phyloP scores from a whole-genome alignment of 805 yeast species.

The Kuraishia floccosa region DNA sequence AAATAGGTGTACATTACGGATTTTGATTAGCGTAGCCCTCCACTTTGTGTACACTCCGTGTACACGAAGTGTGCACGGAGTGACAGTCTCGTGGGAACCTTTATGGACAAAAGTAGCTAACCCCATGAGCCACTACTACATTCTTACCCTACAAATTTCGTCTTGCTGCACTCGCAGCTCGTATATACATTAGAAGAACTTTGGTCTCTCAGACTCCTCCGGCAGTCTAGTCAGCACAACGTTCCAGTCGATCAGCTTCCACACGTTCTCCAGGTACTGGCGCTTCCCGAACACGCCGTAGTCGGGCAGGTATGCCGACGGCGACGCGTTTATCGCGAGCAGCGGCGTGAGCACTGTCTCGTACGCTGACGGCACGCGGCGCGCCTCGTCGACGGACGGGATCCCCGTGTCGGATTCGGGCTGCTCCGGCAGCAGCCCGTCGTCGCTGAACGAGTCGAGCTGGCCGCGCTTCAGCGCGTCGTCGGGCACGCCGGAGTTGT shows the following conservation, averaged over 20 bases:
- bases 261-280: conserved; percentile 59
- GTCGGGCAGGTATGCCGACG: conserved; percentile 58
- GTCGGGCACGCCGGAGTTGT: conserved; percentile 81
- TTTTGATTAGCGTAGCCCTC: no score
- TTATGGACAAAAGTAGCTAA: no score
- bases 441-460: conserved; percentile 25
- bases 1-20: no score
- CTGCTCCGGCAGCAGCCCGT: conserved; percentile 2
- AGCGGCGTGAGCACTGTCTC: conserved; percentile 38
- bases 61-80: no score
- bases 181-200: no score
- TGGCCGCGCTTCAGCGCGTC: conserved; percentile 44
- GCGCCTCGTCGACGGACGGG: conserved; percentile 27
- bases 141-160: no score
- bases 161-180: no score
- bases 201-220: conserved; percentile 6
- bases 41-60: no score
- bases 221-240: conserved; percentile 41
- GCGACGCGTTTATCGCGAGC: conserved; percentile 62
- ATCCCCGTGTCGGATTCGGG: conserved; percentile 7
- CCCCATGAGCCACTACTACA: no score
- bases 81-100: no score
- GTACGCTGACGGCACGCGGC: conserved; percentile 18
- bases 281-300: conserved; percentile 73
- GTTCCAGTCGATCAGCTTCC: conserved; percentile 80